Evolutionary conservation across 306 rosid species (phyloP), one percentile per base, ranked within the genome.

Genomic region (Sesbania bispinosa): DNA sequence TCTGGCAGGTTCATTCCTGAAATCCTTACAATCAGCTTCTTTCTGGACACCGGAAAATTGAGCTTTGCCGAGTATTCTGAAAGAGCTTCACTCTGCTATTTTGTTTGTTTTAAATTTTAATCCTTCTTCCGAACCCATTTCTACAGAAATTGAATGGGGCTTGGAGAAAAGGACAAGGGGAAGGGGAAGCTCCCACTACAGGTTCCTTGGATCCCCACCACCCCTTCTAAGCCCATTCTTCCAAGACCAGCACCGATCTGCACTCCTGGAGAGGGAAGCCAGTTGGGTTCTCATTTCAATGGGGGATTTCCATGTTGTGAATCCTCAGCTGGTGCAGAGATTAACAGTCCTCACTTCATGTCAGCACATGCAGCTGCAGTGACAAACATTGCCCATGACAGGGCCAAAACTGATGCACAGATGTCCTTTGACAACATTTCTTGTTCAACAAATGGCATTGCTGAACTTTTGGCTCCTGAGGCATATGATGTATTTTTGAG

Each of bases 161-260:
- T 11, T 7, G 55, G 61, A 8, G 81, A 71, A 54, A 27, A 24
- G 1, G 63, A 59, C n/a, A n/a, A n/a, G 23, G 29, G 27, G 26
- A 6, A 29, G 15, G n/a, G n/a, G n/a, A 39, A 54, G 77, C 29
- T 15, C 55, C 48, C 71, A 66, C 18, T 2, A 6, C 20, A 75
- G 74, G 13, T 23, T 71, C 67, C 73, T 15, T 75, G 77, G 81
- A 32, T 71, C 23, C 87, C 87, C 26, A 19, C 46, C 6, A 79
- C 87, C 20, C 87, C 87, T 42, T 14, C 21, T 16, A 79, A 46
- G 64, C 74, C 87, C 20, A 43, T 64, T 65, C 46, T 60, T 6
- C 53, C 41, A 1, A 78, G 5, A 32, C 35, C 79, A 52, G 76
- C 7, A 63, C 86, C 76, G 79, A 83, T 79, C 84, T 79, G 16